Evolutionary conservation across 2,329 filamentous ascomycete species (phyloP), one percentile per base, ranked within the genome.

Genomic region (Helotiales sp.): DNA sequence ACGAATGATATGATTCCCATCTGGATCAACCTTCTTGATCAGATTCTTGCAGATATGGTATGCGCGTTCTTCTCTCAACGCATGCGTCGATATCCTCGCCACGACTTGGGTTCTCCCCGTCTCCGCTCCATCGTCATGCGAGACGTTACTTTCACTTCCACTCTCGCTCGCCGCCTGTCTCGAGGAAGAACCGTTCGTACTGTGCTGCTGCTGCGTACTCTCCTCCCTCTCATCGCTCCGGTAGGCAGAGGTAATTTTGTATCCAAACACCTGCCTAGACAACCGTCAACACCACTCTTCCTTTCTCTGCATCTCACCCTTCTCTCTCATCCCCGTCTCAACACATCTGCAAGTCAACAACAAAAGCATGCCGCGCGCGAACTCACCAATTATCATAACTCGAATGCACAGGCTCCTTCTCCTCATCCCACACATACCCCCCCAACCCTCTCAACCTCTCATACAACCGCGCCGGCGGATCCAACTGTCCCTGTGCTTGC

Each of bases 361-460:
- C n/a, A n/a, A n/a, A n/a, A n/a, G n/a, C n/a, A n/a, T 24, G n/a
- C 17, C 31, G 15, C 44, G 29, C 30, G 44, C 40, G 34, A 36
- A 68, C 75, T 67, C 77, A 86, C 91, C 93, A 98, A 77, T 93
- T 92, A 72, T 96, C 91, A 74, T 96, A 97, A 67, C 87, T 91
- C 51, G 83, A 82, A 69, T 87, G 85, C 55, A 81, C 77, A 10
- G 83, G 83, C 25, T 74, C 73, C 57, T 69, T 72, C 13, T 82
- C 79, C 64, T 90, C 87, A 72, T 92, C 88, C 89, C 89, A 93
- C 6, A 82, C 84, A 71, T 91, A 92, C 53, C 88, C 89, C 46
- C 86, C 81, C 63, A 93, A 80, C 71, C 90, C 87, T 61, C 83
- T 81, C 64, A 93, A 79, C 51, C 89, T 84, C 71, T 92, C 88